Evolutionary conservation across 306 rosid species (phyloP), one percentile per base, ranked within the genome.

Genomic region (Morella rubra): DNA sequence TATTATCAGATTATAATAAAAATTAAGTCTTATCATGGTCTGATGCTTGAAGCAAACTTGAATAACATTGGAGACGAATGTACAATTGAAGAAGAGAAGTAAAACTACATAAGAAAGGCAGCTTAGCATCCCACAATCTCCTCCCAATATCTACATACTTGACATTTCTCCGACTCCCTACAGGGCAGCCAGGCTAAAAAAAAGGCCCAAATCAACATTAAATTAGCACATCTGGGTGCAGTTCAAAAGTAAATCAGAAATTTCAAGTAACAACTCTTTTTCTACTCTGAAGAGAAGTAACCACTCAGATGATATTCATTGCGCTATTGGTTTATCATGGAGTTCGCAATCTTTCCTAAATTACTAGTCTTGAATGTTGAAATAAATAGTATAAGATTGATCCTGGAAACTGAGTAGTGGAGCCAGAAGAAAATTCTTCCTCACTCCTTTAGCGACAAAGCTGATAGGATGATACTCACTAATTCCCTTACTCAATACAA

Each of bases 381-480:
- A 89, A 82, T 96, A 91, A 79, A 86, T 89, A 3, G 98, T 86
- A 58, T 96, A 96, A 54, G 78, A 72, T 51, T 92, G 97, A 79
- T 90, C 96, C 74, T 44, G 81, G 72, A 89, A 87, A 82, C 82
- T 86, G 72, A 82, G 64, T 76, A 96, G 79, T 65, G 99, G 99
- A 59, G 84, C 87, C 73, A 96, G 73, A 81, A 93, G 89, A 77
- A 87, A 91, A 67, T 84, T 81, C 81, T 90, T 87, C 12, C 69
- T 74, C 66, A 41, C 71, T 41, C 98, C 99, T 77, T 84, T 86
- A 8, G 93, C 94, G 60, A 87, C 89, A 58, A 93, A 93, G 85
- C 98, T 89, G 49, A 93, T 75, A 13, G 99, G 90, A 80, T 88
- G 79, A 74, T 91, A 91, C 83, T 86, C 80, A 11, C 78, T 87